Evolutionary conservation across 164 flowering plant species (phyloP), one percentile per base, ranked within the genome.

Genomic region (Cinnamomum chago): DNA sequence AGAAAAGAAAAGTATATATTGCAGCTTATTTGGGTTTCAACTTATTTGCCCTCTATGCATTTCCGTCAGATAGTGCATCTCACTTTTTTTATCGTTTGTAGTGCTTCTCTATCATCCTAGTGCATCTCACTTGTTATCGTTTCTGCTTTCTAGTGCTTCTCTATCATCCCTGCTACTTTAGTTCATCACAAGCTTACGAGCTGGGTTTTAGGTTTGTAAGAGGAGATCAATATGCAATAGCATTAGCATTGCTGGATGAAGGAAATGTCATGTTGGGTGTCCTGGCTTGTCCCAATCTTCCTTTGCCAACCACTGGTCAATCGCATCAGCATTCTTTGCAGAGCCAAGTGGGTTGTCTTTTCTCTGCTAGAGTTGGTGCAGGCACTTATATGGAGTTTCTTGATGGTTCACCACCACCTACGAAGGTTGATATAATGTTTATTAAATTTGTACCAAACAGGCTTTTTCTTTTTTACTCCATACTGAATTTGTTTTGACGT

Each of bases 271-370:
- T 92, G 23, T 77, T 94, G 82, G 98, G 99, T 76, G 96, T 91
- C 81, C 81, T 96, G 67, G 97, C 93, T 77, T 96, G 98, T 83
- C 99, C 99, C 47, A 96, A 96, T 86, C 97, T 96, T 82, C 94
- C 97, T 35, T 67, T 87, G 18, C 76, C 84, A 66, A 79, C 95
- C 74, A 84, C 90, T 73, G 81, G 84, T 62, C 76, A 76, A 51
- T 60, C 62, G 33, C 65, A 72, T 76, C 74, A 83, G 67, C 77
- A 55, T 67, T 76, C 86, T 73, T 81, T 85, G 47, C 60, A 76
- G 65, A 73, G 75, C 58, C 82, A 85, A 84, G 85, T 85, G 79
- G 99, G 98, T 75, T 96, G 99, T 80, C 91, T 96, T 71, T 96
- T 96, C 86, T 94, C 68, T 85, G 97, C 99, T 58, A 79, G 83